phyloP scores from a whole-genome alignment of 1,139 yeast species.

The Kurtzmaniella quercitrusa region DNA sequence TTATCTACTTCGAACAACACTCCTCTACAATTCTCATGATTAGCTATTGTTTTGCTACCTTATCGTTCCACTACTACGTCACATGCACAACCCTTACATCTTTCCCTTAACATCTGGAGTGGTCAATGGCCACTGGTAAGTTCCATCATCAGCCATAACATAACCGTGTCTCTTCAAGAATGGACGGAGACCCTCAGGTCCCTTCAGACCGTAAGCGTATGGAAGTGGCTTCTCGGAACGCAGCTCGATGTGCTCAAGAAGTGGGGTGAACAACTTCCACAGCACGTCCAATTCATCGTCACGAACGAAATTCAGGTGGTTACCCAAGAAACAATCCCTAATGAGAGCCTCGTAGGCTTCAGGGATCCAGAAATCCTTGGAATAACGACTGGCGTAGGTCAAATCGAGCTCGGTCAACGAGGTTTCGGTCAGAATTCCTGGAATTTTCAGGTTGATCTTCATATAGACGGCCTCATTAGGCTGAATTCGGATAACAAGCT shows the following conservation, averaged over 20 bases:
- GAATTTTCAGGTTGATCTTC: constrained; percentile 88
- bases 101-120: constrained; percentile 48
- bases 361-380: constrained; percentile 86
- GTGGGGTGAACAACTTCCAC: constrained; percentile 91
- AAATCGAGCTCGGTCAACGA: constrained; percentile 87
- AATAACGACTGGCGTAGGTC: constrained; percentile 76
- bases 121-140: constrained; percentile 82
- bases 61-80: neutral
- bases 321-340: constrained; percentile 85
- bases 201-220: constrained; percentile 90
- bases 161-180: constrained; percentile 72
- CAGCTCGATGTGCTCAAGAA: constrained; percentile 74
- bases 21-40: neutral
- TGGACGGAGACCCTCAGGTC: constrained; percentile 63
- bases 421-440: constrained; percentile 81
- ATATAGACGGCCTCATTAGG: constrained; percentile 92
- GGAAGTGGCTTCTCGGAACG: constrained; percentile 58
- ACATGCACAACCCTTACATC: constrained; percentile 14
- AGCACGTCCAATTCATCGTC: constrained; percentile 94
- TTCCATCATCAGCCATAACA: constrained; percentile 51
- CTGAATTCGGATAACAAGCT: constrained; percentile 88
- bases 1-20: too few species aligned
- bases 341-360: constrained; percentile 96
- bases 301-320: constrained; percentile 95
- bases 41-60: neutral